Evolutionary conservation across 2,329 filamentous ascomycete genomes (phyloP).

Genomic region (Cercospora beticola): DNA sequence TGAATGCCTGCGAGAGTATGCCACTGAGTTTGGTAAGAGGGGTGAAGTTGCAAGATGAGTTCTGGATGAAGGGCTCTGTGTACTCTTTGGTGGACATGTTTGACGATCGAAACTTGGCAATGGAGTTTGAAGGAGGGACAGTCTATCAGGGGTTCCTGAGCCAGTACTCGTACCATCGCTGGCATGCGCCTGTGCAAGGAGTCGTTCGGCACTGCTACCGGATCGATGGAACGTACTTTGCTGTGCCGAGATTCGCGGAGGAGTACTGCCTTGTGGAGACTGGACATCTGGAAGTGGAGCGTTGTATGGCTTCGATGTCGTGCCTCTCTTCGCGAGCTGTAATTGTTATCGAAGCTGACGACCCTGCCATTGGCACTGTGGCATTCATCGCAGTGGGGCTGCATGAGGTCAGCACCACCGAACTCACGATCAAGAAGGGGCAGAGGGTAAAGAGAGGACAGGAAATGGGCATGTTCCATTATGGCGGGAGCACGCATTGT

Average conservation of each 20-base stretch:
- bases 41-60: not conserved
- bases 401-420: not conserved
- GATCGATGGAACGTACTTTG: not conserved
- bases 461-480: not conserved
- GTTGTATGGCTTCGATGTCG: not conserved
- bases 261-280: not conserved
- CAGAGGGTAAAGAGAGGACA: not conserved
- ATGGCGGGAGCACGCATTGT: not conserved
- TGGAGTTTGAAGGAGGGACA: not conserved
- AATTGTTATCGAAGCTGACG: not conserved
- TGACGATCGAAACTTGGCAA: not conserved
- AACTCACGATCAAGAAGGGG: not conserved
- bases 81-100: not conserved
- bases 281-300: not conserved
- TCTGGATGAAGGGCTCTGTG: not conserved
- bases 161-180: not conserved
- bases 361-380: not conserved
- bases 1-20: not conserved
- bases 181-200: not conserved
- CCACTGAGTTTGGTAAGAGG: not conserved
- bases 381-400: not conserved
- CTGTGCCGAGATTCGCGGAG: not conserved
- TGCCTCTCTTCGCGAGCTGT: not conserved
- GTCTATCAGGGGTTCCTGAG: not conserved
- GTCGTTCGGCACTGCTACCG: not conserved